These are phyloP conservation scores for Sarocladium brachiariae DNA, from an alignment of 2,329 filamentous ascomycete species.

Conservation along the genomic window DNA sequence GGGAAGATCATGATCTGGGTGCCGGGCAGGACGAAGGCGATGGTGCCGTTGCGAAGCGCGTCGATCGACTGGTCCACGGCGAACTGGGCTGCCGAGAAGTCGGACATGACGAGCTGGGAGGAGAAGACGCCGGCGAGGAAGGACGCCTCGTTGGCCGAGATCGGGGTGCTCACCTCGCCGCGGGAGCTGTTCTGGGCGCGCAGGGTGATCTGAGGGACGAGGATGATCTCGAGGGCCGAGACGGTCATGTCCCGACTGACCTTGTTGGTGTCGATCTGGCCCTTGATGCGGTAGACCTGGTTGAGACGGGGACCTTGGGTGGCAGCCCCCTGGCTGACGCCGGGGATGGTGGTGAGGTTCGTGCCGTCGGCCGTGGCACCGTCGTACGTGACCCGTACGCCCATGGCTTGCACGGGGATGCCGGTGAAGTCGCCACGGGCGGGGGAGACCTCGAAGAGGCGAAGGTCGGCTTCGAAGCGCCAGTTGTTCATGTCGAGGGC, in stretches of 20 bases:
- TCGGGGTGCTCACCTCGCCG: slow-evolving; percentile 50
- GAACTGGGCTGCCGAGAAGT: slow-evolving; percentile 39
- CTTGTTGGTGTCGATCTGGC: slow-evolving; percentile 54
- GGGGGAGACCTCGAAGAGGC: slow-evolving; percentile 62
- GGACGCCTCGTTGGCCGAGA: slow-evolving; percentile 62
- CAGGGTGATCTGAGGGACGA: slow-evolving; percentile 63
- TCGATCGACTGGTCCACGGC: slow-evolving; percentile 41
- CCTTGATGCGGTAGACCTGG: slow-evolving; percentile 21
- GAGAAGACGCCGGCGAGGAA: slow-evolving; percentile 69
- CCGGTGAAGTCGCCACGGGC: slow-evolving; percentile 47
- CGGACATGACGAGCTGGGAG: slow-evolving; percentile 45
- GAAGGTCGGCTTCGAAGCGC: slow-evolving; percentile 68
- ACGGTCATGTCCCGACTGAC: slow-evolving; percentile 52
- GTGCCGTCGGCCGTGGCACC: slow-evolving; percentile 23
- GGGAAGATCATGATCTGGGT: slow-evolving; percentile 63
- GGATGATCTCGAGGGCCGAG: slow-evolving; percentile 51
- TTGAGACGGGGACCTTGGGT: neutral
- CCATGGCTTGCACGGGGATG: slow-evolving; percentile 44
- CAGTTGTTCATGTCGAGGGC: slow-evolving; percentile 61
- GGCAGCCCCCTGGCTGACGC: slow-evolving; percentile 13
- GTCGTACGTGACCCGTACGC: slow-evolving; percentile 48
- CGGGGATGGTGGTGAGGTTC: slow-evolving; percentile 18
- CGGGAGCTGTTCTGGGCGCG: slow-evolving; percentile 43
- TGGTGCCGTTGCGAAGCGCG: slow-evolving; percentile 41
- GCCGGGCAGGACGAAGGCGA: slow-evolving; percentile 64